phyloP scores from a whole-genome alignment of 192 early-diverging fungal genomes.

The Chytriomyces sp. region DNA sequence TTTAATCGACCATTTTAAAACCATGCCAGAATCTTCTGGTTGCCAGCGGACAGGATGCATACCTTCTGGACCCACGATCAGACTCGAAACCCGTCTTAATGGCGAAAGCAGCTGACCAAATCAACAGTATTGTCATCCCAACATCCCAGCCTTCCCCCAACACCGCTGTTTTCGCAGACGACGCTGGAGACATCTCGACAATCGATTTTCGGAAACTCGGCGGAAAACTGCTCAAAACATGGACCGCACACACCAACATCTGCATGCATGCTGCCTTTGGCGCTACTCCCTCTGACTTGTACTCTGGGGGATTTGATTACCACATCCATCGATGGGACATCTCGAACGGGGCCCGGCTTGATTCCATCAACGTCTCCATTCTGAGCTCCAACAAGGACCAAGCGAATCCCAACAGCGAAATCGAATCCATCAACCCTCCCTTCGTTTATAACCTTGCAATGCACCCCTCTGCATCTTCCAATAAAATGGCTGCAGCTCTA shows the following conservation, averaged over 20 bases:
- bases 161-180: no score
- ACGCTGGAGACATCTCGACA: no score
- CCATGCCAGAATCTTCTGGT: no score
- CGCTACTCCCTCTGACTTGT: not conserved
- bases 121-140: no score
- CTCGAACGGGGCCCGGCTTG: not conserved
- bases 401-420: not conserved
- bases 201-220: not conserved
- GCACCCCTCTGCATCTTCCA: not conserved
- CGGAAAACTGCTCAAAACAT: not conserved
- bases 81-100: no score
- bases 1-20: no score
- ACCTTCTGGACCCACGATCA: no score
- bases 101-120: no score
- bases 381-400: not conserved
- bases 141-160: no score
- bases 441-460: conserved; percentile 13
- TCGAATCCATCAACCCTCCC: conserved; percentile 32
- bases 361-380: not conserved
- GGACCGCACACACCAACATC: conserved; percentile 11
- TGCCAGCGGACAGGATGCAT: no score
- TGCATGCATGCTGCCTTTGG: conserved; percentile 1
- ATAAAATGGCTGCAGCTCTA: conserved; percentile 22
- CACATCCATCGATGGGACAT: conserved; percentile 27
- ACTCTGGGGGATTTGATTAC: conserved; percentile 25